These are phyloP conservation scores for Phytophthora hybrid DNA, from an alignment of 352 stramenopile species.

Conservation along the genomic window DNA sequence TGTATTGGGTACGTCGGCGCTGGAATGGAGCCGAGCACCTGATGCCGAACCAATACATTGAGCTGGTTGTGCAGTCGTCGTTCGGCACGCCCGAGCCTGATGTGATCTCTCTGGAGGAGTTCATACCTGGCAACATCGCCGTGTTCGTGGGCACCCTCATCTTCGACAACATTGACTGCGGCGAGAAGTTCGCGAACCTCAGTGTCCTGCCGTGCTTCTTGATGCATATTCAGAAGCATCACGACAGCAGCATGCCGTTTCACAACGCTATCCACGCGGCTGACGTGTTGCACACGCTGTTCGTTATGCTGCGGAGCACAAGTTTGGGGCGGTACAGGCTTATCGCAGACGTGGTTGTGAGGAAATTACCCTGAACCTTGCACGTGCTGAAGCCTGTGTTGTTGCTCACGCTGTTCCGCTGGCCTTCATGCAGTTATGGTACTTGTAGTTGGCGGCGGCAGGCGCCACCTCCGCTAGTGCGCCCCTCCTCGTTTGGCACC, in stretches of 20 bases:
- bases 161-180: slow-evolving; percentile 68
- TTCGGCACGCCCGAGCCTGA: slow-evolving; percentile 87
- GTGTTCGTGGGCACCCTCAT: slow-evolving; percentile 79
- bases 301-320: slow-evolving; percentile 73
- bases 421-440: too few relatives aligned
- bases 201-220: slow-evolving; percentile 58
- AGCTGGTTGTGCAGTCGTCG: slow-evolving; percentile 52
- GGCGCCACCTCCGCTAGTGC: too few relatives aligned
- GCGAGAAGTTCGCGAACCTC: slow-evolving; percentile 63
- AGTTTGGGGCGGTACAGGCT: too few relatives aligned
- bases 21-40: too few relatives aligned
- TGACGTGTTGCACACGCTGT: slow-evolving; percentile 84
- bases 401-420: too few relatives aligned
- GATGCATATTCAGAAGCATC: slow-evolving; percentile 68
- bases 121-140: slow-evolving; percentile 67
- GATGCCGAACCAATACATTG: slow-evolving; percentile 49
- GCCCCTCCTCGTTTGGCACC: too few relatives aligned
- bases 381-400: too few relatives aligned
- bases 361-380: too few relatives aligned
- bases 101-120: slow-evolving; percentile 65
- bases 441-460: too few relatives aligned
- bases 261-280: slow-evolving; percentile 84
- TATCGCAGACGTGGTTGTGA: too few relatives aligned
- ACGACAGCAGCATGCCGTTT: slow-evolving; percentile 76
- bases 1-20: too few relatives aligned